Percentiles rank a stretch among this genome's conserved stretches.
Evolutionary conservation across 495 filamentous ascomycete genomes (phyloP).

Genomic region (Darksidea phi): DNA sequence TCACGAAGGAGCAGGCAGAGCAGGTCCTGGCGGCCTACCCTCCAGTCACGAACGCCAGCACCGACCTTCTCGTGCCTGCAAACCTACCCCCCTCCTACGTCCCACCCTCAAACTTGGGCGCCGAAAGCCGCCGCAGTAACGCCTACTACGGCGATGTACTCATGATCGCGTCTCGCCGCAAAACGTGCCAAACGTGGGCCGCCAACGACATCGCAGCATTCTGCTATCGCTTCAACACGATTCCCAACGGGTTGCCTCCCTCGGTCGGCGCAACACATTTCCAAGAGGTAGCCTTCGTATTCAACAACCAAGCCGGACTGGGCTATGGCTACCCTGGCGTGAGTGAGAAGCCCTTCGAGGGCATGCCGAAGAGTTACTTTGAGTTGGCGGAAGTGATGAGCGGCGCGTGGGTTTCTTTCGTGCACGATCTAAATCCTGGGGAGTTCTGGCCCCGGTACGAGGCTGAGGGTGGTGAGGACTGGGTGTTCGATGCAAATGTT

Average conservation of each 20-base stretch:
- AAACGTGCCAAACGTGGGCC: slow-evolving; percentile 55
- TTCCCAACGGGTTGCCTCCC: slow-evolving; percentile 43
- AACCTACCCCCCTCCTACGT: slow-evolving; percentile 17
- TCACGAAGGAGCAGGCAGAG: slow-evolving; percentile 34
- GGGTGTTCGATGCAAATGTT: slow-evolving; percentile 52
- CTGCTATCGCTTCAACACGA: slow-evolving; percentile 63
- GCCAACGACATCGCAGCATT: slow-evolving; percentile 51
- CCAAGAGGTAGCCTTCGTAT: slow-evolving; percentile 60
- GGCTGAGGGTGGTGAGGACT: slow-evolving; percentile 36
- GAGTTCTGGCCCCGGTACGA: slow-evolving; percentile 40
- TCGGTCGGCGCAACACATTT: slow-evolving; percentile 56
- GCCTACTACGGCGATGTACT: slow-evolving; percentile 56
- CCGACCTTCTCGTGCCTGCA: slow-evolving; percentile 26
- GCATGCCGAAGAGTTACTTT: slow-evolving; percentile 48
- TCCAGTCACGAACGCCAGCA: slow-evolving; percentile 31
- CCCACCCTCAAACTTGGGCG: slow-evolving; percentile 42
- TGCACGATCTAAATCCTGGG: slow-evolving; percentile 55
- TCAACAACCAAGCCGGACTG: slow-evolving; percentile 55
- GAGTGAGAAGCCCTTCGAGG: slow-evolving; percentile 48
- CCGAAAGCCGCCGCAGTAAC: slow-evolving; percentile 54
- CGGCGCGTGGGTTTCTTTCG: slow-evolving; percentile 56
- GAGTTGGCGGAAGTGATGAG: slow-evolving; percentile 54
- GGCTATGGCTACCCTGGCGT: slow-evolving; percentile 46
- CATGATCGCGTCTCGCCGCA: slow-evolving; percentile 58
- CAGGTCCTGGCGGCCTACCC: slow-evolving; percentile 49